Base-by-base conservation (phyloP, 2,329 filamentous ascomycete genomes). In the Aspergillus floridensis region DNA sequence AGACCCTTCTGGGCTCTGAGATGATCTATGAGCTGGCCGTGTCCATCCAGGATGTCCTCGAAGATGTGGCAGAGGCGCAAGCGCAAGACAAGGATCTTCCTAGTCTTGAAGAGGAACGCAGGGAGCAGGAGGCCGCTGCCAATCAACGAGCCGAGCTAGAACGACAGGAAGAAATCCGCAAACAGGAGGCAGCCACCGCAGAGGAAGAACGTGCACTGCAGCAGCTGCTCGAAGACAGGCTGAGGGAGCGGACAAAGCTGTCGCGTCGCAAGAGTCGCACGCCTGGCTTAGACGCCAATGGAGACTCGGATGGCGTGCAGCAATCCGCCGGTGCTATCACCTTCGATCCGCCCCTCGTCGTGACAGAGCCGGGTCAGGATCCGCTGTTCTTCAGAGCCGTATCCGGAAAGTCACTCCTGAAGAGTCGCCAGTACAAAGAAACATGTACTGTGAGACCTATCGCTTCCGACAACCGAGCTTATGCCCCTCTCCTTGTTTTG, bases 61-160 rank as follows among this genome's bases (percentile, higher is more conserved):
- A 97, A 75, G 91, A 96, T 73, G 91, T 91, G n/a, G 90, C 92
- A 1, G 82, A 88, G 65, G 86, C 88, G 29, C 90, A 90, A 66
- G 88, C 89, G 51, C 85, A 88, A 57, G 90, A 91, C 32, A 85
- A 87, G 57, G 85, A 92, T 62, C 79, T 96, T 16, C 92, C 92
- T 1, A 96, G 92, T 32, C 81, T 98, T 6, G 92, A 96, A 69
- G 92, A 96, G 68, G 93, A 98, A 74, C 86, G 93, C 44, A 92
- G 90, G 29, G 87, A 87, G 14, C 91, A 96, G 63, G 91, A 96
- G 76, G 89, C 89, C 22, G 86, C 85, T 24, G 80, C 90, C 29
- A 86, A 86, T 56, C 77, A 80, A 58, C 75, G 82, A 66, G 81
- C 79, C 53, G 81, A 82, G 63, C 76, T 77, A 55, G 74, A 79